These are phyloP conservation scores for Stagonosporopsis tanaceti DNA, from an alignment of 2,329 filamentous ascomycete species.

Conservation along the genomic window DNA sequence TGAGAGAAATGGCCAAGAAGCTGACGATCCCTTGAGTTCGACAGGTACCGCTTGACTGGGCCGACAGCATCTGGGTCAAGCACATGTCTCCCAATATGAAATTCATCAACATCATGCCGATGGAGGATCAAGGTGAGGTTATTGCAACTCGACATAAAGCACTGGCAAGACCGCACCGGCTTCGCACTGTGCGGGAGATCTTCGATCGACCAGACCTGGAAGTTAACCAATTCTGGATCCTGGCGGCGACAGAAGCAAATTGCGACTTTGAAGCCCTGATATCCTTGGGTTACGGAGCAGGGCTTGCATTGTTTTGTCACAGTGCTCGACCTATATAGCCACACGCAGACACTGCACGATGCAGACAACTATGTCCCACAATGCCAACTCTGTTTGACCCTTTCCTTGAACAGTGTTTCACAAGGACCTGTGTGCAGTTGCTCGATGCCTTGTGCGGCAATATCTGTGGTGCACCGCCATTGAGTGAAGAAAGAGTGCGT, in stretches of 20 bases:
- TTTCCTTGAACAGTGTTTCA: too few species aligned
- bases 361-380: background rate
- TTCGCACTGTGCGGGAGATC: background rate
- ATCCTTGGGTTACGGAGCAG: too few species aligned
- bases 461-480: too few species aligned
- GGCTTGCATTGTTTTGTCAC: background rate
- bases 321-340: background rate
- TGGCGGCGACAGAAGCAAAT: too few species aligned
- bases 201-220: background rate
- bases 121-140: too few species aligned
- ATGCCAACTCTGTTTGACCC: too few species aligned
- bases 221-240: background rate
- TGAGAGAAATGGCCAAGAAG: background rate
- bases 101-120: background rate
- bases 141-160: too few species aligned
- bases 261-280: too few species aligned
- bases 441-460: too few species aligned
- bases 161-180: too few species aligned
- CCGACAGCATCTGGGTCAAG: background rate
- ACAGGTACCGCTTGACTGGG: background rate
- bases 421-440: too few species aligned
- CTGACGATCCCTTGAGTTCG: background rate
- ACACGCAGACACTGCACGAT: background rate
- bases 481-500: too few species aligned
- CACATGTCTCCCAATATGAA: background rate